Conservation (phyloP, 345 rosid species). For the Psidium friedrichsthalianum region DNA sequence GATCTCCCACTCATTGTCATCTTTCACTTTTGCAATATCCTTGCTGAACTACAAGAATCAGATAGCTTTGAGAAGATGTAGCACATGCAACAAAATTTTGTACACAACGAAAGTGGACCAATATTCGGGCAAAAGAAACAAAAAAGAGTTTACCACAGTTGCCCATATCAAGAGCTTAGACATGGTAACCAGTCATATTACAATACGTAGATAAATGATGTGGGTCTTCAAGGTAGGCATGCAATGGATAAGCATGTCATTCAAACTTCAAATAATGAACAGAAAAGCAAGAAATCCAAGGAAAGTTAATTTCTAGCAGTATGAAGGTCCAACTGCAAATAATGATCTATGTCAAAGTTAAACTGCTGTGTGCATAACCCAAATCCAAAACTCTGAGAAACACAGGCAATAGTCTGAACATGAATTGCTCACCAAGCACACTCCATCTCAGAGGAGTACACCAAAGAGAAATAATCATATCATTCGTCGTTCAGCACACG, state of each 20-base stretch:
- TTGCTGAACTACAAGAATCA: slow-evolving; percentile 45
- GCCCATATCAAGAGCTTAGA: background rate
- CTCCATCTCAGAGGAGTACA: background rate
- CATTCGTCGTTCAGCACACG: background rate
- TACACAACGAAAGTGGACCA: background rate
- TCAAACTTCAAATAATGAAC: background rate
- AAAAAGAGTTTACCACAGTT: background rate
- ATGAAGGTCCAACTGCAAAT: background rate
- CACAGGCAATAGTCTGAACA: background rate
- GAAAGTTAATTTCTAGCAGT: background rate
- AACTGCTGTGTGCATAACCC: background rate
- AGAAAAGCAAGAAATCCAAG: background rate
- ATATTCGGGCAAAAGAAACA: background rate
- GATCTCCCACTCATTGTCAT: slow-evolving; percentile 88
- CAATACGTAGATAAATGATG: background rate
- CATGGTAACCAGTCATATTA: background rate
- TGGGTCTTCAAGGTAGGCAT: background rate
- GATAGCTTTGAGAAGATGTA: slow-evolving; percentile 3
- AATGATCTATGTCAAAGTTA: background rate
- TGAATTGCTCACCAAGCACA: background rate
- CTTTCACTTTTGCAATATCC: slow-evolving; percentile 81
- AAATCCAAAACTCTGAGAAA: background rate
- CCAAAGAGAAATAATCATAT: background rate
- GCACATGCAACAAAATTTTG: background rate
- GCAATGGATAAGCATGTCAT: background rate